These are phyloP conservation scores for Herpetomonas samuelpessoai DNA, from an alignment of 208 protist genomes.

Conservation along the genomic window DNA sequence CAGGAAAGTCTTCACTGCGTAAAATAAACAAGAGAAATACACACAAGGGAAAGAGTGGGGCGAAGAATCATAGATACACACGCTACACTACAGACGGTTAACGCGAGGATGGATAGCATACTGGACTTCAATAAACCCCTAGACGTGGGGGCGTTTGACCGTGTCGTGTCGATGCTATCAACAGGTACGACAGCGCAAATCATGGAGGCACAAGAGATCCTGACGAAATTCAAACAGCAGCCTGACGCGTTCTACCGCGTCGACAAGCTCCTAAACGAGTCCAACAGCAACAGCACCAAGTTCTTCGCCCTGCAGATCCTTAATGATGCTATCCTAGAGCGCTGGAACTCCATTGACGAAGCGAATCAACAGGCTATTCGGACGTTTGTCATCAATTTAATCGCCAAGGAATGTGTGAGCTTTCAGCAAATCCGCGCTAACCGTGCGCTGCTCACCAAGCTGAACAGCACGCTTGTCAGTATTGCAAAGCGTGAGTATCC, in stretches of 20 bases:
- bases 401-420: conserved; percentile 85
- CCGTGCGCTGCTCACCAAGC: conserved; percentile 84
- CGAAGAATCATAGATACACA: no score
- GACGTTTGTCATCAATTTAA: conserved; percentile 94
- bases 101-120: conserved; percentile 76
- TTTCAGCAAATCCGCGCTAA: conserved; percentile 50
- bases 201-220: conserved; percentile 76
- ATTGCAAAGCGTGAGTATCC: conserved; percentile 99
- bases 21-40: no score
- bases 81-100: no score
- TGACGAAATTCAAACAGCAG: conserved; percentile 90
- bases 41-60: no score
- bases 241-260: conserved; percentile 92
- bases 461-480: conserved; percentile 89
- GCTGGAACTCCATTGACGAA: conserved; percentile 94
- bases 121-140: conserved; percentile 70
- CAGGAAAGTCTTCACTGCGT: no score
- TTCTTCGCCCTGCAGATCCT: conserved; percentile 94
- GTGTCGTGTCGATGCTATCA: conserved; percentile 52
- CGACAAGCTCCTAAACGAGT: conserved; percentile 88
- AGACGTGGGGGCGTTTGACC: conserved; percentile 72
- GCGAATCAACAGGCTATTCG: conserved; percentile 93
- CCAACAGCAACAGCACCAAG: conserved; percentile 65
- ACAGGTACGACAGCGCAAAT: conserved; percentile 49
- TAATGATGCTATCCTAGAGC: conserved; percentile 90